phyloP scores from a whole-genome alignment of 768 basidiomycete genomes.

The Exsudoporus frostii region DNA sequence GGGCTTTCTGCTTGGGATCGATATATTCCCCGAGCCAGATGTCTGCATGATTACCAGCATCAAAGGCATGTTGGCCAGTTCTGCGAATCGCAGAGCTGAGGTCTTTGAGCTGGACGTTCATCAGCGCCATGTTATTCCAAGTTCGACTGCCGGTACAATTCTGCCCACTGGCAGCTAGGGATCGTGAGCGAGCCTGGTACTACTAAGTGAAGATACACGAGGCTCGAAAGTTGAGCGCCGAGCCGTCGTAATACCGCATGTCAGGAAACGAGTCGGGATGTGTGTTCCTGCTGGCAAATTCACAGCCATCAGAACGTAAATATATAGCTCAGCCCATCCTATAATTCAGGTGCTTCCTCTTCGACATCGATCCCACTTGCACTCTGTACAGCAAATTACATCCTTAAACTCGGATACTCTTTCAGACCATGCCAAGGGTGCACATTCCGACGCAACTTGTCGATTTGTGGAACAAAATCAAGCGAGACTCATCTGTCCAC shows the following conservation, averaged over 20 bases:
- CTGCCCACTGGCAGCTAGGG: too few species aligned
- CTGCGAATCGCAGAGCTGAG: slow-evolving; percentile 16
- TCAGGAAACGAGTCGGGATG: too few species aligned
- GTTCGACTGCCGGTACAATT: neutral
- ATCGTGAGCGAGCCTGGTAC: neutral
- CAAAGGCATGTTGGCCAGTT: slow-evolving; percentile 16
- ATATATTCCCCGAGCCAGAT: slow-evolving; percentile 22
- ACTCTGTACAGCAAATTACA: neutral
- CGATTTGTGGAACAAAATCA: slow-evolving; percentile 14
- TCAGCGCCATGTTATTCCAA: slow-evolving; percentile 14
- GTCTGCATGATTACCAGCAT: slow-evolving; percentile 20
- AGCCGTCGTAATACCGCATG: neutral
- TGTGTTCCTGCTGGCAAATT: too few species aligned
- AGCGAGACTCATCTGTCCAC: neutral
- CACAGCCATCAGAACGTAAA: too few species aligned
- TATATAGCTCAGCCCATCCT: too few species aligned
- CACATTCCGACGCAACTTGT: neutral
- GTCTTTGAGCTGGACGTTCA: slow-evolving; percentile 20
- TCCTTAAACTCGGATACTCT: neutral
- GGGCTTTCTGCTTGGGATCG: slow-evolving; percentile 6
- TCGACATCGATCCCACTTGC: neutral
- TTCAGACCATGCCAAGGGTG: neutral
- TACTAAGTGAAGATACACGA: neutral
- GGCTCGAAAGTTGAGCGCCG: neutral
- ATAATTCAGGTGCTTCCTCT: too few species aligned